Conservation (phyloP, 805 yeast genomes). For the Kregervanrija pseudodelftensis region DNA sequence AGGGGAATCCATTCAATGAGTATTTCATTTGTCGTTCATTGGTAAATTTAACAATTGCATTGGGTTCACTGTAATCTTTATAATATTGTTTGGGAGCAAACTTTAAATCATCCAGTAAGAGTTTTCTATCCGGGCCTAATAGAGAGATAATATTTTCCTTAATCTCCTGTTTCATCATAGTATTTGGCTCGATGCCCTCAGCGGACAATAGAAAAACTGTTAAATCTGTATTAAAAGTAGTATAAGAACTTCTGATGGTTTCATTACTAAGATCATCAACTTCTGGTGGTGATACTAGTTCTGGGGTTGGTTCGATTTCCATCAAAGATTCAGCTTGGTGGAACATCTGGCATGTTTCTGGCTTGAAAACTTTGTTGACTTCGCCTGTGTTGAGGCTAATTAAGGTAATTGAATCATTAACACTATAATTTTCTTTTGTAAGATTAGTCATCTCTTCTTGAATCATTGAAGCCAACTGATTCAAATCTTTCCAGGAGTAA, state of each 20-base stretch:
- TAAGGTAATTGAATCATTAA: constrained; percentile 18
- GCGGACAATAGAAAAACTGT: constrained; percentile 15
- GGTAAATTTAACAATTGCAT: constrained; percentile 7
- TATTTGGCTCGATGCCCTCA: constrained; percentile 1
- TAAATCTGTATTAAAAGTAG: constrained; percentile 3
- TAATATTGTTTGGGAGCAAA: constrained; percentile 4
- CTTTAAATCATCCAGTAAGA: background rate
- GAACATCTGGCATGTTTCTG: background rate
- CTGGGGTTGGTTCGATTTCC: constrained; percentile 1
- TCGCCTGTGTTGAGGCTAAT: constrained; percentile 15
- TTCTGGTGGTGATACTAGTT: background rate
- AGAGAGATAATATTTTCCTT: background rate
- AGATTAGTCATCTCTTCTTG: constrained; percentile 19
- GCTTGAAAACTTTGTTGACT: constrained; percentile 4
- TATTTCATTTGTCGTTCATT: constrained; percentile 1
- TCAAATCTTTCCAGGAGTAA: constrained; percentile 23
- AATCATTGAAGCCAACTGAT: constrained; percentile 19
- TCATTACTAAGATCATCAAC: background rate
- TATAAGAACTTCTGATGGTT: background rate
- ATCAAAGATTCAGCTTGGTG: background rate
- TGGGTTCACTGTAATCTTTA: constrained; percentile 6
- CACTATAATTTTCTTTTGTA: constrained; percentile 10
- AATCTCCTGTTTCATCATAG: background rate
- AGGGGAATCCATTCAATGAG: constrained; percentile 11
- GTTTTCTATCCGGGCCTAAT: background rate